Conservation (phyloP, 1,284 basidiomycete genomes). For the Serendipita sp. region DNA sequence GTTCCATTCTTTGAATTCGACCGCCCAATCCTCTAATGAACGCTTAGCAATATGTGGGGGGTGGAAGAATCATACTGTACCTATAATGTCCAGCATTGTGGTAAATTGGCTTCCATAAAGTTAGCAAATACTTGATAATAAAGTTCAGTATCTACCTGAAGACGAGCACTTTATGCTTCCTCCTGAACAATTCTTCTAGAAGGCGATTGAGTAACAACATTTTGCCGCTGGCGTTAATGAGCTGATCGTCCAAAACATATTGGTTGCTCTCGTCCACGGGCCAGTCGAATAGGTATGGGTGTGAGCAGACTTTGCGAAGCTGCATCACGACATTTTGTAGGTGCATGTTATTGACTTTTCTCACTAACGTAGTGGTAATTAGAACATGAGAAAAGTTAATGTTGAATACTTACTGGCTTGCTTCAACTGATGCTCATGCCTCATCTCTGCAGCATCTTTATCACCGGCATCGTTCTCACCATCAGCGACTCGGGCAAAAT, state of each 20-base stretch:
- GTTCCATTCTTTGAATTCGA: conserved; percentile 61
- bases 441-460: conserved; percentile 31
- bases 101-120: conserved; percentile 64
- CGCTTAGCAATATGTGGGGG: conserved; percentile 6
- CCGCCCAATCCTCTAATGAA: conserved; percentile 61
- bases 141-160: conserved; percentile 35
- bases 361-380: conserved; percentile 32
- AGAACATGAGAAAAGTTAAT: conserved; percentile 2
- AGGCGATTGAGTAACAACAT: conserved; percentile 91
- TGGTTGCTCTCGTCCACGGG: conserved; percentile 54
- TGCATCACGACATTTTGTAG: conserved; percentile 94
- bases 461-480: conserved; percentile 25
- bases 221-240: conserved; percentile 83
- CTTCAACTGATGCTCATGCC: conserved; percentile 40
- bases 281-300: conserved; percentile 90
- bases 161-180: conserved; percentile 79
- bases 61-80: conserved; percentile 33
- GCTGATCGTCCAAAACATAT: conserved; percentile 52
- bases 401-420: conserved; percentile 38
- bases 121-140: background rate
- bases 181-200: conserved; percentile 68
- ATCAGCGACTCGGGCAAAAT: conserved; percentile 49
- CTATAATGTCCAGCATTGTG: conserved; percentile 88
- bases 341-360: conserved; percentile 79
- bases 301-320: conserved; percentile 84